These are phyloP conservation scores for Lentinula guzmanii DNA, from an alignment of 768 basidiomycete genomes.

Conservation along the genomic window DNA sequence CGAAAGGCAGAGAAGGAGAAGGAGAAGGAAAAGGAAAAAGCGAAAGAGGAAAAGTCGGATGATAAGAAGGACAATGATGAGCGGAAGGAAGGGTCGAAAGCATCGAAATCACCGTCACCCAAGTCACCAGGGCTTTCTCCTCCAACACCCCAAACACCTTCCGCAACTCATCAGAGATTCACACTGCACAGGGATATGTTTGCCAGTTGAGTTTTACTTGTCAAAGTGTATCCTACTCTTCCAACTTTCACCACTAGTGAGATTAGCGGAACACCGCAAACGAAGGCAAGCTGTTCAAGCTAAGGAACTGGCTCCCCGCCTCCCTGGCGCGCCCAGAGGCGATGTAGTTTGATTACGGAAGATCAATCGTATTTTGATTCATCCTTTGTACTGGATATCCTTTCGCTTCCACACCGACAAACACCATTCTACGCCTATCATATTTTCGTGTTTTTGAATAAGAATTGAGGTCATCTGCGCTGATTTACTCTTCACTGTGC, in stretches of 20 bases:
- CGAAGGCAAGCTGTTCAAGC: conserved; percentile 60
- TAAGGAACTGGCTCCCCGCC: conserved; percentile 63
- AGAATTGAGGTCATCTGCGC: no score
- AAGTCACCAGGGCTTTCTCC: conserved; percentile 17
- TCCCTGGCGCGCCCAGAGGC: conserved; percentile 56
- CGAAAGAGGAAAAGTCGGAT: conserved; percentile 18
- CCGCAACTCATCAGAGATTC: conserved; percentile 59
- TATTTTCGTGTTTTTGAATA: not conserved
- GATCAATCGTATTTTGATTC: no score
- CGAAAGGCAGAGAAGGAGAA: conserved; percentile 51
- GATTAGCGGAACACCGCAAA: conserved; percentile 69
- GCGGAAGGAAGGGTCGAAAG: conserved; percentile 20
- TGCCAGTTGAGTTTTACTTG: conserved; percentile 30
- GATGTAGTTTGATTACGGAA: conserved; percentile 9
- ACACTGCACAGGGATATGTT: conserved; percentile 81
- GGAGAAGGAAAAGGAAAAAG: conserved; percentile 29
- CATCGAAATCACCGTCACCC: conserved; percentile 23
- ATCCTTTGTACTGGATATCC: no score
- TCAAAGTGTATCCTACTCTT: not conserved
- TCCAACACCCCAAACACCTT: conserved; percentile 29
- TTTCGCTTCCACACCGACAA: not conserved
- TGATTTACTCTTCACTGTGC: no score
- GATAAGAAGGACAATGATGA: not conserved
- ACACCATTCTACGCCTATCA: not conserved
- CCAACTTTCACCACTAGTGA: conserved; percentile 37